Evolutionary conservation across 768 basidiomycete species (phyloP).

Genomic region (Plicaturopsis crispa): DNA sequence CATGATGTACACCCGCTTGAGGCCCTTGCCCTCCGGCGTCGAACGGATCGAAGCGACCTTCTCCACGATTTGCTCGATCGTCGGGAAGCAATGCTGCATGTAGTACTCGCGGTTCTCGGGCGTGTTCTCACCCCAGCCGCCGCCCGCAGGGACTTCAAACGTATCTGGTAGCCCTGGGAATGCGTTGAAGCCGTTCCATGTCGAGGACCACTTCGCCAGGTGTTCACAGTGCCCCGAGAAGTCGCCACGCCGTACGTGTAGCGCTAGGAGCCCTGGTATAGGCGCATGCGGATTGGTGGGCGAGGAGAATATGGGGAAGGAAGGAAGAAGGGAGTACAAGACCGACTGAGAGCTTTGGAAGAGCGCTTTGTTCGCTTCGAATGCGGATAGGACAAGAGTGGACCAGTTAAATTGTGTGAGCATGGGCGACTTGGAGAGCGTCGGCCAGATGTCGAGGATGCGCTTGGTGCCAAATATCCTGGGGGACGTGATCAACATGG

Average conservation of each 20-base stretch:
- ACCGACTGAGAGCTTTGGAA: conserved; percentile 18
- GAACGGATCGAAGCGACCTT: conserved; percentile 24
- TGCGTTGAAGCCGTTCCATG: conserved; percentile 45
- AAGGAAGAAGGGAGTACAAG: conserved; percentile 15
- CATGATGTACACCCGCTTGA: conserved; percentile 53
- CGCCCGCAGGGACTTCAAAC: conserved; percentile 19
- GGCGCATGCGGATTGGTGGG: conserved; percentile 12
- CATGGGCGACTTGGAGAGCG: conserved; percentile 37
- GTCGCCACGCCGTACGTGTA: conserved; percentile 54
- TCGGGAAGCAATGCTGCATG: conserved; percentile 44
- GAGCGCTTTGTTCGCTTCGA: conserved; percentile 35
- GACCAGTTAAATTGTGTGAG: conserved; percentile 53
- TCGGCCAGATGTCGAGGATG: conserved; percentile 39
- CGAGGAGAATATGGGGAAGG: conserved; percentile 8
- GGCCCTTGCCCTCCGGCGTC: conserved; percentile 11
- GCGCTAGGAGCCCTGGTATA: conserved; percentile 42
- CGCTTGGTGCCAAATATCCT: conserved; percentile 45
- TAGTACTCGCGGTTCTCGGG: conserved; percentile 27
- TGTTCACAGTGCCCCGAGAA: conserved; percentile 39
- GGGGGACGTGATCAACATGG: not conserved
- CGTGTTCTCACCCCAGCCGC: conserved; percentile 15
- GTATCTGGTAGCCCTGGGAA: conserved; percentile 44
- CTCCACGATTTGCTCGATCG: conserved; percentile 37
- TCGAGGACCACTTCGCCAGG: conserved; percentile 30
- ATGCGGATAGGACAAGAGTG: conserved; percentile 43